Percentiles rank a stretch among this genome's conserved stretches.
Conservation (phyloP, 768 basidiomycete species). For the Calocybe indica region DNA sequence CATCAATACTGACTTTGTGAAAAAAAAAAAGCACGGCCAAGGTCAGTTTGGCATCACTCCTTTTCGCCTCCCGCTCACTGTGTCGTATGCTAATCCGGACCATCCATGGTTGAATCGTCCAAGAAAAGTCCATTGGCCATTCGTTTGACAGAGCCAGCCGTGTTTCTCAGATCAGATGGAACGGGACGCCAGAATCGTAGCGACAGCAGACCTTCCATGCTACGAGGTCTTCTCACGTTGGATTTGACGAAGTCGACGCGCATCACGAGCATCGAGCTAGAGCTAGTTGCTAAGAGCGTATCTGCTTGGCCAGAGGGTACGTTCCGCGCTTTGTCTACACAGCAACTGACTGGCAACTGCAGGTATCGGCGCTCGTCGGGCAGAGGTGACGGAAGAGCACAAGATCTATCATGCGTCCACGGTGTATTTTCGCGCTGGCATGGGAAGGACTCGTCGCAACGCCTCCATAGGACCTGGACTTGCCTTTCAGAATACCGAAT, state of each 20-base stretch:
- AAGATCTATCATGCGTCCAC: conserved; percentile 64
- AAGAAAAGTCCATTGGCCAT: conserved; percentile 46
- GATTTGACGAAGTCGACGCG: conserved; percentile 68
- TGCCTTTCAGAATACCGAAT: conserved; percentile 9
- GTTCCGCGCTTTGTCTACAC: conserved; percentile 10
- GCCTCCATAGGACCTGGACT: conserved; percentile 44
- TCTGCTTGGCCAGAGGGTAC: conserved; percentile 87
- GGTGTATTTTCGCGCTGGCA: conserved; percentile 66
- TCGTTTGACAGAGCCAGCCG: conserved; percentile 66
- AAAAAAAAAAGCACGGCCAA: too few species aligned
- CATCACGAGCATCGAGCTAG: conserved; percentile 80
- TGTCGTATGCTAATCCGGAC: too few species aligned
- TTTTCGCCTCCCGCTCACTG: too few species aligned
- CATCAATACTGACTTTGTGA: too few species aligned
- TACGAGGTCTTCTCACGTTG: conserved; percentile 59
- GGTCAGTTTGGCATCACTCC: too few species aligned
- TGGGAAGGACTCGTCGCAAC: conserved; percentile 25
- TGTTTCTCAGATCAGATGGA: conserved; percentile 55
- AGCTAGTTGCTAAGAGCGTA: conserved; percentile 63
- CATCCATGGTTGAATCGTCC: too few species aligned
- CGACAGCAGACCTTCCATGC: conserved; percentile 39
- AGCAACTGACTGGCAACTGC: conserved; percentile 1
- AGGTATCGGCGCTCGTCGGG: conserved; percentile 66
- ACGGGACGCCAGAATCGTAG: conserved; percentile 24
- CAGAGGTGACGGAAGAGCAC: conserved; percentile 78